Evolutionary conservation across 345 rosid species (phyloP).

Genomic region (Eucalyptus shirleyi): DNA sequence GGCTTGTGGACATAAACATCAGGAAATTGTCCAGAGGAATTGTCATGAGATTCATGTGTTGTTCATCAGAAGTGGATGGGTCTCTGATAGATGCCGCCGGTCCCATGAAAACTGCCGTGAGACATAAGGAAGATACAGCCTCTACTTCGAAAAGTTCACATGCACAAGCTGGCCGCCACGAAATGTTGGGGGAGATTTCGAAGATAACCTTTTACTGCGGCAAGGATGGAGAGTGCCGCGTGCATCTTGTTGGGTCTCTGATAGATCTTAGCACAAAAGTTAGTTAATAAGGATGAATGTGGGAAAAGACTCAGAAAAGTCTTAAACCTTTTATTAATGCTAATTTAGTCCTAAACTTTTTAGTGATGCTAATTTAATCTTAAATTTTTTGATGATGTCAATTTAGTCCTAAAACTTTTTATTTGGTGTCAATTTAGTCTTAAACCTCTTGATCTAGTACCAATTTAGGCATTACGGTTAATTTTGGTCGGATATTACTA

Average conservation of each 20-base stretch:
- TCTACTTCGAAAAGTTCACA: neutral
- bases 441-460: too few species aligned
- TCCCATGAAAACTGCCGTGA: neutral
- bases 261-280: neutral
- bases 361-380: too few species aligned
- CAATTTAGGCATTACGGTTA: too few species aligned
- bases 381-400: too few species aligned
- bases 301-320: too few species aligned
- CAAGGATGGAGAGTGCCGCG: neutral
- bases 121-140: neutral
- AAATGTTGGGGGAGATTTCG: neutral
- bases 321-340: fast-evolving
- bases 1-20: neutral
- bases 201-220: neutral
- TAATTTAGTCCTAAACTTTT: too few species aligned
- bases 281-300: neutral
- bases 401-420: too few species aligned
- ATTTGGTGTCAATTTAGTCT: too few species aligned
- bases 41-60: neutral
- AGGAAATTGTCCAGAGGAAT: neutral
- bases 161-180: neutral
- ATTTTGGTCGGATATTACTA: too few species aligned
- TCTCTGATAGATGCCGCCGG: too few species aligned
- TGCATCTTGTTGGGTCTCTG: neutral
- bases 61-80: neutral